Percentiles rank a stretch among this genome's conserved stretches.
phyloP scores from a whole-genome alignment of 202 grass and related monocot genomes.

The Carex arenaria region DNA sequence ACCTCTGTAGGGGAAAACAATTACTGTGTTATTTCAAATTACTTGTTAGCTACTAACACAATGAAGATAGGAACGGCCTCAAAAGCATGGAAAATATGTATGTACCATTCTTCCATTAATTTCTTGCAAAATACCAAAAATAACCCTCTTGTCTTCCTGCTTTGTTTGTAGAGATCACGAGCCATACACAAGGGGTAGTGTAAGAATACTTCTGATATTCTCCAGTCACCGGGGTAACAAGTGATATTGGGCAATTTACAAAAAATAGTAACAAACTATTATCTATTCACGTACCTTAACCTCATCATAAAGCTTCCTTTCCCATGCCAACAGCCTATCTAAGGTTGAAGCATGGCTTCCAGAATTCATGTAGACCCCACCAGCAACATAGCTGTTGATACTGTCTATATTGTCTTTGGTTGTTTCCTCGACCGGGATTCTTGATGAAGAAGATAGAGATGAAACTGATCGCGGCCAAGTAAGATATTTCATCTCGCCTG shows the following conservation, averaged over 20 bases:
- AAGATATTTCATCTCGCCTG: constrained; percentile 66
- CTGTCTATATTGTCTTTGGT: constrained; percentile 54
- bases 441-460: constrained; percentile 85
- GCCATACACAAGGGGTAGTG: background rate
- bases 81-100: background rate
- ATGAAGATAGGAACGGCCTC: background rate
- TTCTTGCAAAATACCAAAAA: background rate
- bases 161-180: background rate
- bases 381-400: constrained; percentile 53
- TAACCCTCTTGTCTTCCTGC: background rate
- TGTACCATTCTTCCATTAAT: background rate
- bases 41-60: background rate
- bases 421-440: constrained; percentile 48
- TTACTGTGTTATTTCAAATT: background rate
- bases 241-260: background rate
- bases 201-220: background rate
- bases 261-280: background rate
- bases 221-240: background rate
- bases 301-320: constrained; percentile 99
- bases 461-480: constrained; percentile 88
- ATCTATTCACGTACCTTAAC: constrained; percentile 62
- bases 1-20: background rate
- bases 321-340: constrained; percentile 95
- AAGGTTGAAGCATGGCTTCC: constrained; percentile 93
- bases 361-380: constrained; percentile 83